phyloP scores from a whole-genome alignment of 331 rosid genomes.

The Dryas integrifolia region DNA sequence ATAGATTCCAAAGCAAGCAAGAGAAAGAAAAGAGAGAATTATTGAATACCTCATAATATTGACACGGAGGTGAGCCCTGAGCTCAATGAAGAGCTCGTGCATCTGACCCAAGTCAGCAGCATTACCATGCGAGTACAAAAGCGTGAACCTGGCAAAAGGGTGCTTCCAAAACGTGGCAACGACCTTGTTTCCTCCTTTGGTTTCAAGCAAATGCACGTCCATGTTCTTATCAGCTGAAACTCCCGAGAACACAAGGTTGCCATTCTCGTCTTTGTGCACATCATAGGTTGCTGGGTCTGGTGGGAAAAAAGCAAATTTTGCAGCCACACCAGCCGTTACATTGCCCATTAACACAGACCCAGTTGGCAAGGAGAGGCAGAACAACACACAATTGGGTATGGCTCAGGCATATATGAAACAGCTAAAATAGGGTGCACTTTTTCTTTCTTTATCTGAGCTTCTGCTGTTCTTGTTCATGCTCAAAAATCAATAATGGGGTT shows the following conservation, averaged over 20 bases:
- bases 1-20: neutral
- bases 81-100: conserved; percentile 82
- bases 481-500: neutral
- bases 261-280: conserved; percentile 46
- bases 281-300: conserved; percentile 90
- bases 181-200: conserved; percentile 64
- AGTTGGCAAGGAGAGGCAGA: conserved; percentile 15
- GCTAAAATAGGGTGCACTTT: neutral
- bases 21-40: too few species aligned
- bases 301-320: conserved; percentile 89
- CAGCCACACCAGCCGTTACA: conserved; percentile 78
- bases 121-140: conserved; percentile 87
- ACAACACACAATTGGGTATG: conserved; percentile 6
- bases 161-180: conserved; percentile 85
- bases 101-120: conserved; percentile 96
- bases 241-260: conserved; percentile 53
- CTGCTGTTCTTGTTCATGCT: neutral
- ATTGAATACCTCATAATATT: conserved; percentile 67
- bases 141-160: conserved; percentile 73
- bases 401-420: conserved; percentile 41
- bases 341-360: conserved; percentile 68
- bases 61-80: conserved; percentile 88
- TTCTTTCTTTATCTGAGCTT: neutral
- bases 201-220: conserved; percentile 54
- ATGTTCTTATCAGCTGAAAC: conserved; percentile 62